Base-by-base conservation (phyloP, 129 eudicot species). In the Deinandra increscens region DNA sequence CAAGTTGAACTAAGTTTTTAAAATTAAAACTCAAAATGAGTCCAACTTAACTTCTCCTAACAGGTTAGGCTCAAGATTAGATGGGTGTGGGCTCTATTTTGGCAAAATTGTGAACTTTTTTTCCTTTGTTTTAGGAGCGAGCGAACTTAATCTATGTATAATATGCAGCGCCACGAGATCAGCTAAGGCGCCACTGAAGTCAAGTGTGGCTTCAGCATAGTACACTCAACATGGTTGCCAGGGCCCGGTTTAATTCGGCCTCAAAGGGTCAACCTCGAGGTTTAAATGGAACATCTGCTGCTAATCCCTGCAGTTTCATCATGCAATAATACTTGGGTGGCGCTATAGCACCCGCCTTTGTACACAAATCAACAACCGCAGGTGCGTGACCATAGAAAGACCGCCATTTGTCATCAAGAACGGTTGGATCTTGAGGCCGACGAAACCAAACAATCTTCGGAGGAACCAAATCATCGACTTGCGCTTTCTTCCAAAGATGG, bases 351-450 rank as follows among this genome's bases (percentile, higher is more conserved):
- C 99, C 99, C 18, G 82, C 93, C 82, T 89, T 89, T 4, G 84
- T 73, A 74, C 97, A 94, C 51, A 94, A 79, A 82, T 87, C 97
- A 69, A 94, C 91, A 37, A 89, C 87, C 9, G 88, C 99, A 14
- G 99, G 99, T 1, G 99, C 97, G 64, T 83, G 99, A 0, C 99
- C 99, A 83, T 73, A 73, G 85, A 10, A 80, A 33, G 82, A 72
- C 41, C 99, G 81, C 61, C 91, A 83, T 71, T 81, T 78, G 34
- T 94, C 82, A 33, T 69, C 8, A 26, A 94, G 97, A 53, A 80
- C 79, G 0, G 78, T 76, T 9, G 99, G 97, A 79, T 94, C 99
- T 42, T 89, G 99, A 22, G 91, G 84, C 68, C 99, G 74, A 0
- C 91, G 83, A 66, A 59, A 74, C 99, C 99, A 94, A 62, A 82